Base-by-base conservation (phyloP, 2,329 filamentous ascomycete species). In the Sporothrix protearum region DNA sequence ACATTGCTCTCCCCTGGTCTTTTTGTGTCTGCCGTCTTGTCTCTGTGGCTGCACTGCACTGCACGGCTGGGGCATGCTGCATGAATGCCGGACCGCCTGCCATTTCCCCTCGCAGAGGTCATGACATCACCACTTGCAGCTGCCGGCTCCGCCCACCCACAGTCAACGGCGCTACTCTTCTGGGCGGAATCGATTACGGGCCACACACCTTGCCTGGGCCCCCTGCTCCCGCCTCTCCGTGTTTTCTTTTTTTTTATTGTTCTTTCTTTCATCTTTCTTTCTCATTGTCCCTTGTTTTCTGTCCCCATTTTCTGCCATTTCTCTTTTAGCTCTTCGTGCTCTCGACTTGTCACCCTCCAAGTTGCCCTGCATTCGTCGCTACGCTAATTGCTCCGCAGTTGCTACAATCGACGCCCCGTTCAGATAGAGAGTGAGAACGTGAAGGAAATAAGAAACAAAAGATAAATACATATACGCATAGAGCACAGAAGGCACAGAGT, bases 111-210 rank as follows among this genome's bases (percentile, higher is more conserved):
- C 49, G 63, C 47, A 53, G 45, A 68, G n/a, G 47, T 42, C 70
- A 71, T 71, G 70, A 71, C 63, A 71, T 68, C 70, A 71, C 39
- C 63, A 68, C 64, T 68, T 68, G 63, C 70, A 71, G 61, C 10
- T 53, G 64, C 47, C 69, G 45, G 49, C 47, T 57, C 59, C 59
- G 55, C 69, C 30, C 57, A 64, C 28, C 57, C 30, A 66, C 47
- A 47, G 22, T 67, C 36, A 12, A 33, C 49, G 25, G 57, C 59
- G 61, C 59, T 55, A 47, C 22, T 39, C 3, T 51, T 59, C 69
- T 45, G 67, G 68, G 25, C 53, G 36, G 68, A 69, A 61, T 61
- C 39, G 53, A 69, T 59, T 45, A 69, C 67, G 53, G 51, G 36
- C n/a, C n/a, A n/a, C 47, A 69, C 22, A 28, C 45, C 63, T 51